Evolutionary conservation across 352 stramenopile genomes (phyloP), one percentile per base, ranked within the genome.

Genomic region (Globisporangium uncinulatum): DNA sequence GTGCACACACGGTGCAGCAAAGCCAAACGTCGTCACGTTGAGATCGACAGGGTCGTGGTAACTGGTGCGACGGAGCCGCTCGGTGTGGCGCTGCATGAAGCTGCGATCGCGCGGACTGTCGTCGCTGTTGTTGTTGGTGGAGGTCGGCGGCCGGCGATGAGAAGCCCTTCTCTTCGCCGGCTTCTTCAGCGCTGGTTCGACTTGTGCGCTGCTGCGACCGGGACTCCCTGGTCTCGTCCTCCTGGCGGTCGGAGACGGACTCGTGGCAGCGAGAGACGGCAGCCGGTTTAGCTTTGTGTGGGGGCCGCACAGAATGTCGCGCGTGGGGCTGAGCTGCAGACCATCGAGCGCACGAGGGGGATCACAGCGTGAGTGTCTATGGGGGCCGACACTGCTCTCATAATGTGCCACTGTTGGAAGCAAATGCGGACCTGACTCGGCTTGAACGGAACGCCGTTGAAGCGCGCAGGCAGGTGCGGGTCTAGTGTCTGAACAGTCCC

Each of bases 361-460:
- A n/a, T n/a, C n/a, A n/a, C n/a, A n/a, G n/a, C n/a, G n/a, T n/a
- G n/a, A n/a, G n/a, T n/a, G n/a, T n/a, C n/a, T n/a, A n/a, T n/a
- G n/a, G n/a, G n/a, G n/a, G n/a, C n/a, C n/a, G n/a, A n/a, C n/a
- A n/a, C n/a, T n/a, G n/a, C n/a, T n/a, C n/a, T n/a, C n/a, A n/a
- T n/a, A n/a, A n/a, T n/a, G n/a, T n/a, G n/a, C n/a, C n/a, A n/a
- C n/a, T n/a, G n/a, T n/a, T n/a, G n/a, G n/a, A n/a, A n/a, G n/a
- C n/a, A n/a, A n/a, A n/a, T n/a, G n/a, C n/a, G 53, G n/a, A 87
- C 71, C 52, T 86, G 67, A 50, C 74, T 86, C 29, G 69, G 63
- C 37, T 61, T 75, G 57, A 80, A 88, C n/a, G 78, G 73, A 32
- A 88, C 57, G 29, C 71, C 71, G 31, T 88, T 88, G 61, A 85